Evolutionary conservation across 169 alveolate genomes (phyloP), one percentile per base, ranked within the genome.

Genomic region (Cryptosporidium parvum): DNA sequence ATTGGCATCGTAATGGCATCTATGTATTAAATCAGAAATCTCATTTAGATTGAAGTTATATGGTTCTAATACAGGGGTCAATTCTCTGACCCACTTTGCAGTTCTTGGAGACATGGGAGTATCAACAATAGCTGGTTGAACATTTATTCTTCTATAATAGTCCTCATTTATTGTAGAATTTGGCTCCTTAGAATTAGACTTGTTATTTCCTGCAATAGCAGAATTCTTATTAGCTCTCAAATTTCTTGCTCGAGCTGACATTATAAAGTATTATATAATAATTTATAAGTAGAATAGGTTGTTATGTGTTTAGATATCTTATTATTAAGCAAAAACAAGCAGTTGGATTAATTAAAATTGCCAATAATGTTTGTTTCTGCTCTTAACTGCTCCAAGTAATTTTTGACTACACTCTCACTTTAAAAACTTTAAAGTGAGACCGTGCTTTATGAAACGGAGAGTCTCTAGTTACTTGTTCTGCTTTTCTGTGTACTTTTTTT

Each of bases 31-130:
- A n/a, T 80, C 89, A 2, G 89, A 80, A 59, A 80, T 80, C 53
- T 80, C 89, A 51, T 45, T 59, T 16, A 62, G 9, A 65, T 80
- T 45, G 31, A 80, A 80, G 59, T 80, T 80, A 44, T 80, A 80
- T 39, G 89, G 89, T 45, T 80, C 89, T 4, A 80, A 33, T 14
- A 80, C 89, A 4, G 89, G 89, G 7, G 89, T 62, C 10, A 80
- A 35, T 48, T 80, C 89, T 62, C 56, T 80, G 44, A 80, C 75
- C 89, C 89, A 80, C 21, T 80, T 80, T 1, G 75, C 89, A 39
- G 89, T 80, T 42, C 89, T 80, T 18, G 89, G 89, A 59, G 89
- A 80, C 45, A 80, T 45, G 1, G 72, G 89, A 62, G 75, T 67
- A 12, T 80, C 89, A 12, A 31, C 39, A 26, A 80, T 33, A 9